Percentiles rank a stretch among this genome's conserved stretches.
These are phyloP conservation scores for Rhamnella rubrinervis DNA, from an alignment of 331 rosid species.

Conservation along the genomic window DNA sequence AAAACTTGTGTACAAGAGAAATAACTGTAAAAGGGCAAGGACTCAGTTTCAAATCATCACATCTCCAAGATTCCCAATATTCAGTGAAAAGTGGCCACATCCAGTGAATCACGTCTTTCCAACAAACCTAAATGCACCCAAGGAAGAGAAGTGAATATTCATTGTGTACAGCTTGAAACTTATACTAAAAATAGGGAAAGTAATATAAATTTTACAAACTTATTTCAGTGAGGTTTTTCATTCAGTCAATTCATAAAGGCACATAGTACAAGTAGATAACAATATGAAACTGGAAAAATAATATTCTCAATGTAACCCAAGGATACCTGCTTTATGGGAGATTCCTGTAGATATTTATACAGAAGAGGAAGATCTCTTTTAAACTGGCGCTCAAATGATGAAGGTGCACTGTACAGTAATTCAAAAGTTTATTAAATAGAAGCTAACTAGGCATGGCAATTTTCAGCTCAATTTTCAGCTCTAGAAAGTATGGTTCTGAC, in stretches of 20 bases:
- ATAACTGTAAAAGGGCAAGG: constrained; percentile 75
- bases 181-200: neutral
- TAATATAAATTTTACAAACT: constrained; percentile 1
- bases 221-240: neutral
- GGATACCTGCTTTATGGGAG: constrained; percentile 60
- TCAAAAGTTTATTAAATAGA: constrained; percentile 21
- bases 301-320: constrained; percentile 10
- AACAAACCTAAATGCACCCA: constrained; percentile 47
- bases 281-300: neutral
- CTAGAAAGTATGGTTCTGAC: neutral
- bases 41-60: constrained; percentile 61
- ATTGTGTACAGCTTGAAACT: neutral
- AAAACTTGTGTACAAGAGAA: constrained; percentile 12
- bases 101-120: constrained; percentile 90
- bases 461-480: neutral
- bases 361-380: constrained; percentile 56
- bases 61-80: constrained; percentile 82
- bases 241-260: neutral
- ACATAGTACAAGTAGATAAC: no score
- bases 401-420: constrained; percentile 60
- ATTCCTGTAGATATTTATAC: constrained; percentile 54
- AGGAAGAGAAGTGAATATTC: constrained; percentile 4
- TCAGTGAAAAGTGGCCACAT: constrained; percentile 92
- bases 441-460: neutral
- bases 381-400: constrained; percentile 77